Evolutionary conservation across 1,284 basidiomycete species (phyloP), one percentile per base, ranked within the genome.

Genomic region (Cryptococcus sp.): DNA sequence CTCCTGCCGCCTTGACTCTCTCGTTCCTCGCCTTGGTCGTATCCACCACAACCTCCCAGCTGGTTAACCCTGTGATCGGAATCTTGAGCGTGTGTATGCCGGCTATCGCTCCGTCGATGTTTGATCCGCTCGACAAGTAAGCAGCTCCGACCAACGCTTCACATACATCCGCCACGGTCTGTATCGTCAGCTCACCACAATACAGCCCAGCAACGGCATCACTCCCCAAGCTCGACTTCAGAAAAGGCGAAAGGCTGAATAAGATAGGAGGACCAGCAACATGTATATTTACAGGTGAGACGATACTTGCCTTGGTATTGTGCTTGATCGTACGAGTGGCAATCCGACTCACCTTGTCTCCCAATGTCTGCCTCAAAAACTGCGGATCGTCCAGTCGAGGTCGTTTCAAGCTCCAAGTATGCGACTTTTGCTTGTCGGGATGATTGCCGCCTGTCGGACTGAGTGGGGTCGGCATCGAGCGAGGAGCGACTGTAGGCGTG

Each of bases 91-190:
- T 32, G 22, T 53, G 58, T 41, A 60, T 56, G 4, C 53, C 58
- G 12, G 47, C 36, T 9, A 71, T 47, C 1, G 60, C 63, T 5
- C 51, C 47, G 49, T 68, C 57, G 24, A 71, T 43, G 14, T 51
- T 38, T 21, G 51, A 39, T 12, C 51, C 39, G 9, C 28, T 12
- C 1, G 63, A 62, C 11, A 67, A 49, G 46, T 66, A 68, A 2
- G 62, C 52, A 1, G 69, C 66, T 4, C 54, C 69, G 25, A 71
- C 55, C 10, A 69, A 49, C 1, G 69, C 59, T 52, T 71, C 69
- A 0, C 55, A 52, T 1, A 71, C 63, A 43, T 71, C 69, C 5
- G 68, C 68, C 1, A 69, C 42, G 12, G 59, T 51, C 68, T 70
- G 34, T n/a, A 4, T 5, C 5, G 23, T 46, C 22, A 38, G 35